Conservation (phyloP, 2,329 filamentous ascomycete genomes). For the Claviceps digitariae region DNA sequence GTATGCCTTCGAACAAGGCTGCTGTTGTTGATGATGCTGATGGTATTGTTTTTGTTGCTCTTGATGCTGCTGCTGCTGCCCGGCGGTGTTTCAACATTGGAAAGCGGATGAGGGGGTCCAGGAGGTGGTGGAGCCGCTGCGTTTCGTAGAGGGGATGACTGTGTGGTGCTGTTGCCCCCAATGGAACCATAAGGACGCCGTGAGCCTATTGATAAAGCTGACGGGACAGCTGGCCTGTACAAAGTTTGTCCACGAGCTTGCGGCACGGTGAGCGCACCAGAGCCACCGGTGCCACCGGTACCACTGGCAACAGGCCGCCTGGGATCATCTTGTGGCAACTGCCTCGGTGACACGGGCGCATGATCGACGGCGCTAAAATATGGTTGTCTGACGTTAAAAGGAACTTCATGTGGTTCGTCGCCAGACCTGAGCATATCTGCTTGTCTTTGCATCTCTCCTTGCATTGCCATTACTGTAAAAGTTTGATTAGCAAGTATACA, state of each 20-base stretch:
- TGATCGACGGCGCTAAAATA: conserved; percentile 59
- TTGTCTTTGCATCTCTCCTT: conserved; percentile 48
- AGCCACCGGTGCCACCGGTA: conserved; percentile 37
- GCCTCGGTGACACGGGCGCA: conserved; percentile 73
- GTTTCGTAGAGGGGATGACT: conserved; percentile 64
- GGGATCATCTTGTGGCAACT: conserved; percentile 73
- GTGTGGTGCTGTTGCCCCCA: conserved; percentile 53
- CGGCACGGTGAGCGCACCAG: conserved; percentile 42
- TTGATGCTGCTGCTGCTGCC: conserved; percentile 23
- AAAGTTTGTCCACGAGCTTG: conserved; percentile 46
- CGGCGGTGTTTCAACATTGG: conserved; percentile 47
- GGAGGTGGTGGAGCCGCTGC: conserved; percentile 51
- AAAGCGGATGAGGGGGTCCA: conserved; percentile 52
- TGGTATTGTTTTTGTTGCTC: background rate
- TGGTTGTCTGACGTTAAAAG: conserved; percentile 51
- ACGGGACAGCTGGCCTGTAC: conserved; percentile 65
- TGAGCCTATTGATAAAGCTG: conserved; percentile 67
- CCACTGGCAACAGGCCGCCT: conserved; percentile 54
- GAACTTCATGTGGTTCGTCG: conserved; percentile 55
- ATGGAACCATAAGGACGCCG: conserved; percentile 79
- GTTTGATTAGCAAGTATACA: background rate
- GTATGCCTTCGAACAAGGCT: conserved; percentile 73
- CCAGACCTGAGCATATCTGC: conserved; percentile 40
- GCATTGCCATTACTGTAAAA: conserved; percentile 38
- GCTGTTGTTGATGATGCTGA: conserved; percentile 30